A percentile compares a stretch with the other conserved stretches of the same genome.
phyloP scores from a whole-genome alignment of 768 basidiomycete species.

The Naganishia friedmannii region DNA sequence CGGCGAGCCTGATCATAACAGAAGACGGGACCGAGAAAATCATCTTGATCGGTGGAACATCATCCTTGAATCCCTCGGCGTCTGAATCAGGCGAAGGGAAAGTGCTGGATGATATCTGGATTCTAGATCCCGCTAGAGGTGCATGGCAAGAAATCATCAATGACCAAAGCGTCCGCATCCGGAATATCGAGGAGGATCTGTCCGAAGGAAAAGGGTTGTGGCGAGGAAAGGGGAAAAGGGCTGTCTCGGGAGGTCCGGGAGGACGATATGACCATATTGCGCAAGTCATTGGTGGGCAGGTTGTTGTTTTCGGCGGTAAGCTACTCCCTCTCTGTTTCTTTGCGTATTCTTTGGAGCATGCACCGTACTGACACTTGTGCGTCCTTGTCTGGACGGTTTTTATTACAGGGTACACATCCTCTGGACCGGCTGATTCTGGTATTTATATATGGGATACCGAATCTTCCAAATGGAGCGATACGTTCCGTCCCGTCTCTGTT shows the following conservation, averaged over 20 bases:
- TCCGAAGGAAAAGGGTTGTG: too few relatives aligned
- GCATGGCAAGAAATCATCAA: conserved; percentile 66
- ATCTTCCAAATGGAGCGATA: not conserved
- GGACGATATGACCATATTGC: conserved; percentile 72
- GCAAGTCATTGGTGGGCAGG: conserved; percentile 60
- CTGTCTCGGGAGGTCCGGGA: conserved; percentile 57
- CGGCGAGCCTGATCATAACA: conserved; percentile 8
- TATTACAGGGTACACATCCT: not conserved
- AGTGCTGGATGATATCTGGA: conserved; percentile 44
- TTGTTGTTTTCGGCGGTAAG: conserved; percentile 63
- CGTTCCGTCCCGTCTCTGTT: not conserved
- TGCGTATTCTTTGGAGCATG: not conserved
- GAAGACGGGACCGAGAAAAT: conserved; percentile 52
- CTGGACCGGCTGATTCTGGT: conserved; percentile 59
- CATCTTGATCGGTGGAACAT: conserved; percentile 75
- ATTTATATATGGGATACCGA: conserved; percentile 46
- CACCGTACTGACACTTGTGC: not conserved
- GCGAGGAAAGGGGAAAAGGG: conserved; percentile 52
- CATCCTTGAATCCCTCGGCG: not conserved
- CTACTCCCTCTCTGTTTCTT: conserved; percentile 38
- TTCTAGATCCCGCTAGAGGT: conserved; percentile 35
- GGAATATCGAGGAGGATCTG: too few relatives aligned
- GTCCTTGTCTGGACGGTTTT: conserved; percentile 35
- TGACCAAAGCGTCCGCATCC: too few relatives aligned
- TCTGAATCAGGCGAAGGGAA: conserved; percentile 50